Evolutionary conservation across 2,329 filamentous ascomycete species (phyloP), one percentile per base, ranked within the genome.

Genomic region (Pseudocercospora musae): DNA sequence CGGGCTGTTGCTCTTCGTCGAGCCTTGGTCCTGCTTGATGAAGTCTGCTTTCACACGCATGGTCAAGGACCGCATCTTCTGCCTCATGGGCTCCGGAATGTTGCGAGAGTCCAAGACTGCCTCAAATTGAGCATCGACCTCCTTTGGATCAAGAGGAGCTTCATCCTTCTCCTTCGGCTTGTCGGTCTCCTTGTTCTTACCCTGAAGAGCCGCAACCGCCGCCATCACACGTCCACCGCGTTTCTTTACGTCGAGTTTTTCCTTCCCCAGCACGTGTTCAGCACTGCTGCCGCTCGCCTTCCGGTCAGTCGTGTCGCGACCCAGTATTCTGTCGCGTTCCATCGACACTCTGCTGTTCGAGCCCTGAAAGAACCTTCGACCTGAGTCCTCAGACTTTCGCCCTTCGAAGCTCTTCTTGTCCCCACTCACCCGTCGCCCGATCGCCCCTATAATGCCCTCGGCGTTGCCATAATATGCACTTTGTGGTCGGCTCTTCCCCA

Each of bases 1-100:
- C 80, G 78, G 58, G 83, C 82, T 75, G 81, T 80, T 77, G 83
- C 87, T 74, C 57, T 69, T 71, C 0, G 65, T 62, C 25, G 71
- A 65, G 5, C 70, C 72, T 53, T 90, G 91, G 74, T 97, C 91
- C 75, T 96, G 93, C 58, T 89, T 88, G 70, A 98, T 92, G 71
- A 99, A 96, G 73, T 98, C 93, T 74, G 92, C 91, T 78, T 99
- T 99, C 80, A 98, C 93, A 37, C 90, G 89, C 67, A 91, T 85
- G 66, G 91, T 92, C 63, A 99, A 81, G 60, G 88, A 93, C 50
- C 94, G 86, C 92, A 99, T 97, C 79, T 96, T 96, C 76, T 94
- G 92, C 59, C 94, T 85, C 82, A 96, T 92, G 67, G 96, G 90
- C 72, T 96, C 91, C 2, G 94, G 93, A 59, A 98, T 96, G 71